Base-by-base conservation (phyloP, 352 stramenopile genomes). In the Phytophthora sansomeana region DNA sequence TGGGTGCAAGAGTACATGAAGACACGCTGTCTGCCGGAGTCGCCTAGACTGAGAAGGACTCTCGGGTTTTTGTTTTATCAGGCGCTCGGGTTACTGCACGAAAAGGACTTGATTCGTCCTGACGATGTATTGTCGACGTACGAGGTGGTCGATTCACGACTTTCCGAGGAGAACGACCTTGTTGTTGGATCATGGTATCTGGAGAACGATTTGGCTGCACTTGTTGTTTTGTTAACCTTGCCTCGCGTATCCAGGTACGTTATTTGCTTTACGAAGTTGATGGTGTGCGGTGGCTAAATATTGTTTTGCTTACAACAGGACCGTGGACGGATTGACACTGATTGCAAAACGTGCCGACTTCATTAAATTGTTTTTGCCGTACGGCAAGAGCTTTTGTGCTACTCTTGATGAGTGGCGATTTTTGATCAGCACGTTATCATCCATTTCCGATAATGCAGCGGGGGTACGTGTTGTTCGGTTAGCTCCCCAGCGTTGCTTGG, bases 321-420 rank as follows among this genome's bases (percentile, higher is more conserved):
- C 71, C 42, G 66, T 73, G 61, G 80, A 93, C 28, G 87, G 80
- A 8, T 69, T 95, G 29, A 74, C 63, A n/a, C 65, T 93, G 42
- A 81, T 95, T n/a, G 67, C 75, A 4, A 65, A 78, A 29, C 70
- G 74, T 8, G 43, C 70, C 1, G 66, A 81, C 32, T 89, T 90
- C 44, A 58, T 83, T 42, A 75, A 80, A 43, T 77, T 93, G 24
- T 89, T 94, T 47, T 67, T 96, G 29, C 82, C 85, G 36, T 96
- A 93, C 43, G 81, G 80, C 17, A 89, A 85, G 60, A 81, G 57
- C 65, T 91, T 83, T 67, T 93, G 84, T 64, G 62, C 58, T 7
- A 89, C 80, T 1, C 66, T 96, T 43, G 78, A 87, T 10, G 85
- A 96, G 57, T 96, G 87, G 87, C 75, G 78, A 24, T 88, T 82